phyloP scores from a whole-genome alignment of 2,329 filamentous ascomycete species.

The Phialophora verrucosa region DNA sequence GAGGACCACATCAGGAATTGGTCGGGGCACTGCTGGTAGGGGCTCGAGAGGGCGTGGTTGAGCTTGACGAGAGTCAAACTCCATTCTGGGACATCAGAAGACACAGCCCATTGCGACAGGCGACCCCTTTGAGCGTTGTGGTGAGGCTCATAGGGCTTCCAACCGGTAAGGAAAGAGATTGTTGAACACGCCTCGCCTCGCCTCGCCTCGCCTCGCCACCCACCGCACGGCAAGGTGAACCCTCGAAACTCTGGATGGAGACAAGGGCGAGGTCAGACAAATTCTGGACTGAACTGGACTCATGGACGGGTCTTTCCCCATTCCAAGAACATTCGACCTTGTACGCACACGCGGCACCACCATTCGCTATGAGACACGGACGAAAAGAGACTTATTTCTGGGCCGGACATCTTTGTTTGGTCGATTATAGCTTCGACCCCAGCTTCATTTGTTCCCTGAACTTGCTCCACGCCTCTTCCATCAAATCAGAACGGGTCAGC shows the following conservation, averaged over 20 bases:
- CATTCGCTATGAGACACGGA: neutral
- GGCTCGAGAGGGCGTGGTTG: conserved; percentile 30
- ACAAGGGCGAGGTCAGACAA: neutral
- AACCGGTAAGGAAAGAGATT: neutral
- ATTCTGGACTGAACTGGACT: neutral
- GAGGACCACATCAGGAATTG: conserved; percentile 32
- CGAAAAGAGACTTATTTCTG: neutral
- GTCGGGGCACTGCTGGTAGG: conserved; percentile 25
- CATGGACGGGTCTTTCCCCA: neutral
- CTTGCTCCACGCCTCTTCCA: conserved; percentile 14
- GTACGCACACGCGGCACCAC: neutral
- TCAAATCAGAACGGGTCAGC: conserved; percentile 11
- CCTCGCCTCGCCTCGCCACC: neutral
- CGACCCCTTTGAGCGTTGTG: neutral
- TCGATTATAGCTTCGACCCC: conserved; percentile 10
- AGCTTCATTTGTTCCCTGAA: conserved; percentile 14
- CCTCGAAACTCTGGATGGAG: neutral
- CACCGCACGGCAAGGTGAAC: neutral
- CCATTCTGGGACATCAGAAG: neutral
- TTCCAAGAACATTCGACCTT: neutral
- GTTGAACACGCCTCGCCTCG: neutral
- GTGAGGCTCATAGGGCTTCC: neutral
- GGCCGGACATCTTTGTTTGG: neutral
- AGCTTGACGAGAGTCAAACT: neutral
- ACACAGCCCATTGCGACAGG: neutral